A percentile compares a stretch with the other conserved stretches of the same genome.
Conservation (phyloP, 768 basidiomycete genomes). For the Dioszegia aurantiaca region DNA sequence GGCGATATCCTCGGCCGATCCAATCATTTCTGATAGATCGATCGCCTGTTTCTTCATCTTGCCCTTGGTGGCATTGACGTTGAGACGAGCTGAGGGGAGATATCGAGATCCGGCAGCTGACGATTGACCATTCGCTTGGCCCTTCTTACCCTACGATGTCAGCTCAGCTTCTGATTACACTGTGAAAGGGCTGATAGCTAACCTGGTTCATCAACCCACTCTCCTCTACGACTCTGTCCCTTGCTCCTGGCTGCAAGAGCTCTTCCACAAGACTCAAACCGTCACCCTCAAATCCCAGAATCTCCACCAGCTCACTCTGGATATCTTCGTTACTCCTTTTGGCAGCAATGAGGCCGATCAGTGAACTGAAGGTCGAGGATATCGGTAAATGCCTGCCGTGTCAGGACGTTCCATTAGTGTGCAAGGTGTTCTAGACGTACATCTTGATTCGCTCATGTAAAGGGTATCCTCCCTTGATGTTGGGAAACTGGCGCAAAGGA, state of each 20-base stretch:
- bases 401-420: slow-evolving; percentile 12
- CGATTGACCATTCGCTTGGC: neutral
- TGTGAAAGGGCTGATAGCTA: neutral
- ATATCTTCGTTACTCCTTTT: slow-evolving; percentile 62
- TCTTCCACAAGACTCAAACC: slow-evolving; percentile 74
- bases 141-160: slow-evolving; percentile 10
- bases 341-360: slow-evolving; percentile 31
- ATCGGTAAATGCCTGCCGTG: slow-evolving; percentile 42
- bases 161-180: neutral
- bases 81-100: slow-evolving; percentile 29
- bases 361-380: slow-evolving; percentile 25
- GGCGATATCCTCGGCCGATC: slow-evolving; percentile 45
- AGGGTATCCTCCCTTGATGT: neutral
- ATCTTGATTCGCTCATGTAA: slow-evolving; percentile 10
- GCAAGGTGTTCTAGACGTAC: neutral
- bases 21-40: slow-evolving; percentile 37
- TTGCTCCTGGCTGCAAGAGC: slow-evolving; percentile 62
- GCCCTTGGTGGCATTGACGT: slow-evolving; percentile 32
- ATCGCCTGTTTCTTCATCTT: slow-evolving; percentile 35
- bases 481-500: neutral
- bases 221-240: slow-evolving; percentile 50
- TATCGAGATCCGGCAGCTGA: slow-evolving; percentile 8
- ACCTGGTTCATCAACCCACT: slow-evolving; percentile 11
- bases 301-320: slow-evolving; percentile 71
- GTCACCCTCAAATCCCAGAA: slow-evolving; percentile 70